These are phyloP conservation scores for Phytophthora brassicae DNA, from an alignment of 352 stramenopile species.

Conservation along the genomic window DNA sequence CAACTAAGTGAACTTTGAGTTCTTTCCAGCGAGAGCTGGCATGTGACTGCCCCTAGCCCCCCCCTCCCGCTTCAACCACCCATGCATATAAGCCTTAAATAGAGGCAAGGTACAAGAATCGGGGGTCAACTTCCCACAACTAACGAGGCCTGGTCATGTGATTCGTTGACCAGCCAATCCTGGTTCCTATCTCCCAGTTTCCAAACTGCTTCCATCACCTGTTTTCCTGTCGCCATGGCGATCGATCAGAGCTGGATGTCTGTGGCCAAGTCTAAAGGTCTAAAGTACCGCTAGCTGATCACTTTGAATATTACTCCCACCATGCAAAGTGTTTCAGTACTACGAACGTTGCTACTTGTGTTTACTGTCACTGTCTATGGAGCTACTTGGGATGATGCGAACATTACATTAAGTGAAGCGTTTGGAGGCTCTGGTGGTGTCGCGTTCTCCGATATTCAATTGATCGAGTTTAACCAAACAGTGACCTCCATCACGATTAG, in stretches of 20 bases:
- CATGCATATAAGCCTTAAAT: no score
- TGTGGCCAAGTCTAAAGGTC: background rate
- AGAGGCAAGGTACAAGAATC: no score
- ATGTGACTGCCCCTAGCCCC: no score
- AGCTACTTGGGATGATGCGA: conserved; percentile 25
- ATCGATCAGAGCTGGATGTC: background rate
- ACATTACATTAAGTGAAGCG: conserved; percentile 29
- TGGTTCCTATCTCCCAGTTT: conserved; percentile 28
- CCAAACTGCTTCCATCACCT: background rate
- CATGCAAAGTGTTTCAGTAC: conserved; percentile 11
- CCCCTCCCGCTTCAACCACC: no score
- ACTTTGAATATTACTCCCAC: background rate
- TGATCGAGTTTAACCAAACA: conserved; percentile 23
- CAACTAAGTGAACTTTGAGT: no score
- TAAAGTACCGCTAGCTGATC: background rate
- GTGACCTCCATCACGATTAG: conserved; percentile 25
- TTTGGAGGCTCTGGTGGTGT: conserved; percentile 27
- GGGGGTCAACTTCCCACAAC: no score
- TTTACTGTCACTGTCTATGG: conserved; percentile 7
- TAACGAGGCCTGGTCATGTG: no score
- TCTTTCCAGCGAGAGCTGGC: no score
- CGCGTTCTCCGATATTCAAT: conserved; percentile 34
- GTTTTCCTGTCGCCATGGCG: conserved; percentile 11
- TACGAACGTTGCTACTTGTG: conserved; percentile 20
- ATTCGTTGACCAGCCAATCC: conserved; percentile 8